These are phyloP conservation scores for Pyrus communis DNA, from an alignment of 306 rosid genomes.

Conservation along the genomic window DNA sequence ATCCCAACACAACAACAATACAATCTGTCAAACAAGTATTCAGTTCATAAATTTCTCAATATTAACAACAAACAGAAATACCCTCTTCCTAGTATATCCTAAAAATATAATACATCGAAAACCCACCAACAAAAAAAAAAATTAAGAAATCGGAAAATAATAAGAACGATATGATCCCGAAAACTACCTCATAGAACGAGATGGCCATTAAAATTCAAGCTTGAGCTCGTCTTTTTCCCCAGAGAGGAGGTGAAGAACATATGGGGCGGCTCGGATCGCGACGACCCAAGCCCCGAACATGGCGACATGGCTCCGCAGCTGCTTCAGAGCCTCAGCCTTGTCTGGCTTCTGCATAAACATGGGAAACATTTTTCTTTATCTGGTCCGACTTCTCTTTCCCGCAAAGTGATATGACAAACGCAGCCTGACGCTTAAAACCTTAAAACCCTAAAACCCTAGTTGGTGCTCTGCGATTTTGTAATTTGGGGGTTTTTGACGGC, in stretches of 20 bases:
- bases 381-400: neutral
- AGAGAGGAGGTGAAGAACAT: conserved; percentile 56
- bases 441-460: neutral
- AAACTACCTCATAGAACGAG: conserved; percentile 18
- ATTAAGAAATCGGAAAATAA: neutral
- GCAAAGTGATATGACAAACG: neutral
- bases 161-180: neutral
- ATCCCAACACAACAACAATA: neutral
- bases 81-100: neutral
- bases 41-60: neutral
- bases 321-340: conserved; percentile 74
- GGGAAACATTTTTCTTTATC: conserved; percentile 53
- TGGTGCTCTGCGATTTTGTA: neutral
- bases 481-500: neutral
- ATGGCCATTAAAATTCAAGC: conserved; percentile 45
- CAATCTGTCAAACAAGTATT: neutral
- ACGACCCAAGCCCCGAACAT: conserved; percentile 86
- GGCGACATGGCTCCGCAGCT: conserved; percentile 68
- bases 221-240: conserved; percentile 74
- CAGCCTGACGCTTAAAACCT: neutral
- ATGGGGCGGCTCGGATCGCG: conserved; percentile 74
- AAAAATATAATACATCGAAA: neutral
- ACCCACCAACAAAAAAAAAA: neutral
- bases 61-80: neutral
- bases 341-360: conserved; percentile 95